A percentile compares a stretch with the other conserved stretches of the same genome.
These are phyloP conservation scores for Spinacia oleracea DNA, from an alignment of 179 eudicot genomes.

Conservation along the genomic window DNA sequence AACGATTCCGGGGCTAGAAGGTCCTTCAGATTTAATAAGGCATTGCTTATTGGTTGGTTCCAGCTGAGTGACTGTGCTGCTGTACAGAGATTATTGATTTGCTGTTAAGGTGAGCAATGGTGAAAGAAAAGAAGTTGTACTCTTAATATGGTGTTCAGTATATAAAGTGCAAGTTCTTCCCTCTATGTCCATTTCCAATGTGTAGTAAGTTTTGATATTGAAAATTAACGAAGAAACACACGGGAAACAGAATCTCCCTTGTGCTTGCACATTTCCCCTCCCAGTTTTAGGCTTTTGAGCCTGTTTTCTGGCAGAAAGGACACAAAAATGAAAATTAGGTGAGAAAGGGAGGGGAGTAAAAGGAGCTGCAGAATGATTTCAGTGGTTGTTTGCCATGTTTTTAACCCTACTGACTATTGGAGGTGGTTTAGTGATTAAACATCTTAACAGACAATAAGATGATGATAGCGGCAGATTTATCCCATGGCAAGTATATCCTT, in stretches of 20 bases:
- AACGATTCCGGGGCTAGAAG: not conserved
- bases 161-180: not conserved
- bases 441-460: not conserved
- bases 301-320: not conserved
- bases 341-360: not conserved
- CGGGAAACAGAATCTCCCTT: not conserved
- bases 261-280: not conserved
- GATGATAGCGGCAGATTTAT: not conserved
- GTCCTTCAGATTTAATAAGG: not conserved
- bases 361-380: not conserved
- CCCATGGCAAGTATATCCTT: not conserved
- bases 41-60: not conserved
- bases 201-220: not conserved
- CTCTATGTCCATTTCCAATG: not conserved
- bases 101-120: not conserved
- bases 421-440: not conserved
- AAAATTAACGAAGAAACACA: not conserved
- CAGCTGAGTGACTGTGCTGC: not conserved
- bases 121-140: not conserved
- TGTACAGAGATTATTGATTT: not conserved
- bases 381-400: not conserved
- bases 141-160: not conserved
- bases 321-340: not conserved
- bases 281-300: not conserved
- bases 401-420: not conserved